phyloP scores from a whole-genome alignment of 2,329 filamentous ascomycete genomes.

The Aphanocladium album region DNA sequence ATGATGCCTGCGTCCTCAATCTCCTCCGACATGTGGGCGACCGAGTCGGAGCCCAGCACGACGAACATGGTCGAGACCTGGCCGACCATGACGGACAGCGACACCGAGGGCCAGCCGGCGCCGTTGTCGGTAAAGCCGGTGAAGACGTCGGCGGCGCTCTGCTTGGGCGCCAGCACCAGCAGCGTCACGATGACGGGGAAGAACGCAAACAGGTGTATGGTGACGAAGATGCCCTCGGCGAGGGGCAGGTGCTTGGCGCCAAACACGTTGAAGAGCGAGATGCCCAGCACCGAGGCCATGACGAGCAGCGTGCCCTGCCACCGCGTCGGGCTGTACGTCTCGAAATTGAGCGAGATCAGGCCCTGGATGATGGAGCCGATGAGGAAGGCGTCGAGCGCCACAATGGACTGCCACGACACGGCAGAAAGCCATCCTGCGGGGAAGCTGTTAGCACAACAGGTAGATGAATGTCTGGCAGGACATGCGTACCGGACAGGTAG shows the following conservation, averaged over 20 bases:
- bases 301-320: conserved; percentile 17
- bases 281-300: conserved; percentile 9
- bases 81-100: conserved; percentile 16
- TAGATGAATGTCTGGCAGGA: background rate
- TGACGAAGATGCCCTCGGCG: conserved; percentile 15
- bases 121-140: conserved; percentile 15
- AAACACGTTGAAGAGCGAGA: conserved; percentile 12
- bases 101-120: conserved; percentile 17
- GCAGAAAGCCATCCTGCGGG: conserved; percentile 38
- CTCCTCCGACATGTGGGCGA: conserved; percentile 17
- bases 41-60: conserved; percentile 15
- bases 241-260: conserved; percentile 14
- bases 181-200: conserved; percentile 15
- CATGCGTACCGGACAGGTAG: conserved; percentile 34
- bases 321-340: conserved; percentile 26
- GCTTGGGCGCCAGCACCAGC: conserved; percentile 15
- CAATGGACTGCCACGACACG: conserved; percentile 39
- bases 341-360: conserved; percentile 33
- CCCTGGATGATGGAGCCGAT: conserved; percentile 41
- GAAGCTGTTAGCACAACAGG: background rate
- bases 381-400: conserved; percentile 37
- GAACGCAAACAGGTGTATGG: conserved; percentile 14
- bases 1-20: conserved; percentile 15
- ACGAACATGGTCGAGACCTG: conserved; percentile 15
- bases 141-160: conserved; percentile 14